Percentiles rank a stretch among this genome's conserved stretches.
These are phyloP conservation scores for Silene noctiflora DNA, from an alignment of 179 eudicot genomes.

Conservation along the genomic window DNA sequence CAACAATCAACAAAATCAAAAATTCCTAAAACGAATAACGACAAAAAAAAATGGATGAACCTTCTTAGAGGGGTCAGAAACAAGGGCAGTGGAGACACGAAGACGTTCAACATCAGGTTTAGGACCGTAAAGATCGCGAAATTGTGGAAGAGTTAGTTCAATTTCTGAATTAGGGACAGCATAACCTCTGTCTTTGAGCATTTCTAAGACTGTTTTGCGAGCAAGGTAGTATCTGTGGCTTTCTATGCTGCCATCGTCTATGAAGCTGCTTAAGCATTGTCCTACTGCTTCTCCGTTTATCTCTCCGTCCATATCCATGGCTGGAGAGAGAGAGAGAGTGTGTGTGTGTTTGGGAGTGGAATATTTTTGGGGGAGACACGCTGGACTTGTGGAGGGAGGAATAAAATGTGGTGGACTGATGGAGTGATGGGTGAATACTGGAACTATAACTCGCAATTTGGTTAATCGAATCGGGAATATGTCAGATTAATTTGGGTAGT, in stretches of 20 bases:
- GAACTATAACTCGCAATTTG: no score
- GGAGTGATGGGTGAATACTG: no score
- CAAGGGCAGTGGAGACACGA: slow-evolving; percentile 48
- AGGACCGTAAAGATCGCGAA: slow-evolving; percentile 51
- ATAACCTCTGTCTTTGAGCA: slow-evolving; percentile 65
- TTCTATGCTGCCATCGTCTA: slow-evolving; percentile 49
- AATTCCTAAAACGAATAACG: not conserved
- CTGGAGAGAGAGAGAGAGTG: no score
- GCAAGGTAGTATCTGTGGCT: slow-evolving; percentile 60
- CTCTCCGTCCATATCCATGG: slow-evolving; percentile 40
- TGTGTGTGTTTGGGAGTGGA: no score
- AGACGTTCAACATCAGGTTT: slow-evolving; percentile 62
- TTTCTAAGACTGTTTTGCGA: slow-evolving; percentile 59
- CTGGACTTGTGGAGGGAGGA: no score
- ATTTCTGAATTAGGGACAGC: slow-evolving; percentile 54
- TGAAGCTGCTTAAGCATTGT: slow-evolving; percentile 35
- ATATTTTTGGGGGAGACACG: no score
- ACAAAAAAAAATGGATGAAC: slow-evolving; percentile 19
- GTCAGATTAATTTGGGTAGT: no score
- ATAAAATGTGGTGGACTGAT: no score
- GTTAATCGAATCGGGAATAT: no score
- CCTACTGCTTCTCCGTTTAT: slow-evolving; percentile 31
- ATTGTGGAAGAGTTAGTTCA: slow-evolving; percentile 47
- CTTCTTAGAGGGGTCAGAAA: slow-evolving; percentile 55
- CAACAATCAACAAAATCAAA: not conserved